Conservation (phyloP, 2,329 filamentous ascomycete species). For the Pseudogymnoascus sp. region DNA sequence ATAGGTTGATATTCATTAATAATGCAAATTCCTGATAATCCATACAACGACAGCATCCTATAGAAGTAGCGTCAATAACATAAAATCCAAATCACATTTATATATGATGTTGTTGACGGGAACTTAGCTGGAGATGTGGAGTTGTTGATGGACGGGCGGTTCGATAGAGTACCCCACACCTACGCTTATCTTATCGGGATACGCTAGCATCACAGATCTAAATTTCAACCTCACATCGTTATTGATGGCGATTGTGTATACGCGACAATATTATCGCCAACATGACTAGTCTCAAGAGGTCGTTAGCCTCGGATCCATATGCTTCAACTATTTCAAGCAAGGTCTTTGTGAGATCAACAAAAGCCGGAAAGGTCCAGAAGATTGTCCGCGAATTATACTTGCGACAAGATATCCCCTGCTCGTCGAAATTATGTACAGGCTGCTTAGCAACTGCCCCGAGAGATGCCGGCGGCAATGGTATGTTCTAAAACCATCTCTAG, state of each 20-base stretch:
- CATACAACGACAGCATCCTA: neutral
- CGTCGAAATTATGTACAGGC: conserved; percentile 72
- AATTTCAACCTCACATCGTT: conserved; percentile 10
- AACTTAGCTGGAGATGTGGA: neutral
- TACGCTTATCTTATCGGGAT: conserved; percentile 7
- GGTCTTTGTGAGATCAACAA: conserved; percentile 88
- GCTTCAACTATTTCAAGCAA: conserved; percentile 84
- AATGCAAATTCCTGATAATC: neutral
- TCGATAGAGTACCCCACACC: conserved; percentile 1
- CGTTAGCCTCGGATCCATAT: conserved; percentile 41
- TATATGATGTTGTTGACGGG: neutral
- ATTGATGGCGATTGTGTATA: neutral
- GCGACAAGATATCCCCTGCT: conserved; percentile 93
- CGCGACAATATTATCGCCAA: conserved; percentile 15
- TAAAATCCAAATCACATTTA: neutral
- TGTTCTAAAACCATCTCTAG: neutral
- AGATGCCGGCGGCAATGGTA: conserved; percentile 71
- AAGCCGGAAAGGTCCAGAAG: conserved; percentile 96
- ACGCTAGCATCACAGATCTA: conserved; percentile 11
- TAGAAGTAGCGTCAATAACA: neutral
- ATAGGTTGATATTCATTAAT: neutral
- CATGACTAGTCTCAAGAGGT: conserved; percentile 60
- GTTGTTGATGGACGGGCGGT: neutral
- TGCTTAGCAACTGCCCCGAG: conserved; percentile 68
- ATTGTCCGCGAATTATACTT: conserved; percentile 95